phyloP scores from a whole-genome alignment of 2,329 filamentous ascomycete species.

The Diplodia seriata region DNA sequence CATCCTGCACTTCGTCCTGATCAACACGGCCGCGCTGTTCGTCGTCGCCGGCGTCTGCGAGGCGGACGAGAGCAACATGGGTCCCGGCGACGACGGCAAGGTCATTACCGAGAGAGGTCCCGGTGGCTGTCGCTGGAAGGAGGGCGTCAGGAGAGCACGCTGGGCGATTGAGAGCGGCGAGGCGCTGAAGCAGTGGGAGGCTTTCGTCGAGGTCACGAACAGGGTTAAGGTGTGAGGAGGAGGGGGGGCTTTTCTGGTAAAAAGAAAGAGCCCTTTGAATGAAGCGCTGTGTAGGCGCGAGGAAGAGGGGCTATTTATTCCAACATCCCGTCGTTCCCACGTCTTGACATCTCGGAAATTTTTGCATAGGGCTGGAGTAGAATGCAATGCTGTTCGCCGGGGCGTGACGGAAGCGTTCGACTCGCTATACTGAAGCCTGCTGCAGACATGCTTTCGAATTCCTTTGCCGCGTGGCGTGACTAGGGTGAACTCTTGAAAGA shows the following conservation, averaged over 20 bases:
- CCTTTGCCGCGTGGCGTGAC: no score
- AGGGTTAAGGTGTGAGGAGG: conserved; percentile 37
- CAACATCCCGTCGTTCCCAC: no score
- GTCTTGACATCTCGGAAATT: no score
- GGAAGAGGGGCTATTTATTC: no score
- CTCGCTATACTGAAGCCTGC: no score
- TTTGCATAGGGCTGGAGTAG: no score
- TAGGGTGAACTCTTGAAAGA: no score
- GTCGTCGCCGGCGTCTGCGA: conserved; percentile 89
- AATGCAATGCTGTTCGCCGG: no score
- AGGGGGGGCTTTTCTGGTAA: not conserved
- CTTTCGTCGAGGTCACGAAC: conserved; percentile 85
- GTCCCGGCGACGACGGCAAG: conserved; percentile 77
- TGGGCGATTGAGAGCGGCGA: conserved; percentile 88
- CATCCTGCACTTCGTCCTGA: conserved; percentile 89
- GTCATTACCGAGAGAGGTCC: conserved; percentile 85
- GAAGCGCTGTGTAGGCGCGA: no score
- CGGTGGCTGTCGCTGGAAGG: conserved; percentile 90
- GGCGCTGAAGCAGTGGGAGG: conserved; percentile 81
- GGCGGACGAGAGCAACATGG: conserved; percentile 79
- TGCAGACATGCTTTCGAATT: no score
- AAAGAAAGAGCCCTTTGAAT: no score
- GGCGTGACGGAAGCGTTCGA: no score
- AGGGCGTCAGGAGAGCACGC: conserved; percentile 83
- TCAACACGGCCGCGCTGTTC: conserved; percentile 89